Percentiles rank a stretch among this genome's conserved stretches.
Evolutionary conservation across 768 basidiomycete species (phyloP).

Genomic region (Suillus subaureus): DNA sequence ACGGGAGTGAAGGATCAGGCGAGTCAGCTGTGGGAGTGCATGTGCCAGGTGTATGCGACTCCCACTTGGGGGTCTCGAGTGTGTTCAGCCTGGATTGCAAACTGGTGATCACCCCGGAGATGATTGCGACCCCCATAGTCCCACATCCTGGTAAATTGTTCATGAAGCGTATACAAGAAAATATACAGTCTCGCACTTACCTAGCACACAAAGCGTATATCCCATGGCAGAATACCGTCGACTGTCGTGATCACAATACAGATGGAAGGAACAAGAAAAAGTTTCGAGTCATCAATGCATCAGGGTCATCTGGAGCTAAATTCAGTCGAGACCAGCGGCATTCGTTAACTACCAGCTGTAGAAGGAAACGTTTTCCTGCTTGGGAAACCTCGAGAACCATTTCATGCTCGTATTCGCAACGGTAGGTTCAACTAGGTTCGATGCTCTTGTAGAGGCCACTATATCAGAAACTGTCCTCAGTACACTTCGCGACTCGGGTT

Average conservation of each 20-base stretch:
- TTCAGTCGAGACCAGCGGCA: not conserved
- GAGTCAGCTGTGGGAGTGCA: slow-evolving; percentile 59
- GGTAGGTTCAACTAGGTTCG: slow-evolving; percentile 89
- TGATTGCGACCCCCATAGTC: slow-evolving; percentile 96
- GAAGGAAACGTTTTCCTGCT: not conserved
- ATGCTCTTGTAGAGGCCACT: slow-evolving; percentile 63
- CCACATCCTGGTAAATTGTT: slow-evolving; percentile 74
- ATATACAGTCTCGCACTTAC: slow-evolving; percentile 34
- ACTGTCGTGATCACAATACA: not conserved
- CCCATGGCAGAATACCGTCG: slow-evolving; percentile 57
- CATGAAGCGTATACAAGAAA: slow-evolving; percentile 17
- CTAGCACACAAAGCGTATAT: slow-evolving; percentile 90
- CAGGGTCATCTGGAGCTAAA: not conserved
- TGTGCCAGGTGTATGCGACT: slow-evolving; percentile 72
- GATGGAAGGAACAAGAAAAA: slow-evolving; percentile 1
- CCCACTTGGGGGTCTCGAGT: slow-evolving; percentile 53
- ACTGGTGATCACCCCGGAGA: slow-evolving; percentile 89
- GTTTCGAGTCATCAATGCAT: slow-evolving; percentile 15
- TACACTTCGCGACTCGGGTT: slow-evolving; percentile 56
- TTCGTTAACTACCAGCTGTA: not conserved
- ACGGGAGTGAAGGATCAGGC: slow-evolving; percentile 72
- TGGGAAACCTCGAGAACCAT: not conserved
- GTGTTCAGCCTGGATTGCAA: slow-evolving; percentile 54
- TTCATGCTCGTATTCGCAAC: slow-evolving; percentile 65
- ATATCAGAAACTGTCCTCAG: slow-evolving; percentile 60